Percentiles rank a stretch among this genome's conserved stretches.
These are phyloP conservation scores for Neurospora tetraspora DNA, from an alignment of 495 filamentous ascomycete genomes.

Conservation along the genomic window DNA sequence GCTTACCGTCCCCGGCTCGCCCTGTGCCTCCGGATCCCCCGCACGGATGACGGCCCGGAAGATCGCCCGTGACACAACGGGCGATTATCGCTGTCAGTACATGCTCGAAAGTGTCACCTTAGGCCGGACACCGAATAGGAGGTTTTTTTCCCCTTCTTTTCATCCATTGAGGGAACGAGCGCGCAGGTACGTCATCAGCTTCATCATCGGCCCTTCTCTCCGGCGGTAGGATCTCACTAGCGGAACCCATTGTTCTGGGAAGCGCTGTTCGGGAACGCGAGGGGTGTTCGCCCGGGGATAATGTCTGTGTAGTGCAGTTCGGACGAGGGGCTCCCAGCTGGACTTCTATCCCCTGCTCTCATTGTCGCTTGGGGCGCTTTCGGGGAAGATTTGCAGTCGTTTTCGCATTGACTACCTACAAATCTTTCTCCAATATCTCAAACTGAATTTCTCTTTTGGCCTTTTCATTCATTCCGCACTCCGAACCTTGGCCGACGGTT, in stretches of 20 bases:
- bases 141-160: too few species aligned
- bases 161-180: too few species aligned
- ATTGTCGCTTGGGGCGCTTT: neutral
- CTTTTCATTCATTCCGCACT: neutral
- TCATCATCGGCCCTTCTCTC: neutral
- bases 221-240: neutral
- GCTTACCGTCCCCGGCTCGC: neutral
- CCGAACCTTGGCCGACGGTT: neutral
- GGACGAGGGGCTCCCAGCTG: neutral
- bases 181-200: too few species aligned
- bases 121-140: too few species aligned
- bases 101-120: too few species aligned
- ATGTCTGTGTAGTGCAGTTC: neutral
- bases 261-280: neutral
- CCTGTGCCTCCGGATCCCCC: neutral
- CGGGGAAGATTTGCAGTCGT: too few species aligned
- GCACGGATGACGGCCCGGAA: neutral
- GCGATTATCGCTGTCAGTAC: neutral
- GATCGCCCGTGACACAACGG: neutral
- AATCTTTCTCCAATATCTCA: too few species aligned
- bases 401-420: too few species aligned
- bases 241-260: neutral
- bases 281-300: neutral
- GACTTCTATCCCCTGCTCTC: neutral
- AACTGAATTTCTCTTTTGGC: too few species aligned